Evolutionary conservation across 2,329 filamentous ascomycete species (phyloP).

Genomic region (Beauveria varroae): DNA sequence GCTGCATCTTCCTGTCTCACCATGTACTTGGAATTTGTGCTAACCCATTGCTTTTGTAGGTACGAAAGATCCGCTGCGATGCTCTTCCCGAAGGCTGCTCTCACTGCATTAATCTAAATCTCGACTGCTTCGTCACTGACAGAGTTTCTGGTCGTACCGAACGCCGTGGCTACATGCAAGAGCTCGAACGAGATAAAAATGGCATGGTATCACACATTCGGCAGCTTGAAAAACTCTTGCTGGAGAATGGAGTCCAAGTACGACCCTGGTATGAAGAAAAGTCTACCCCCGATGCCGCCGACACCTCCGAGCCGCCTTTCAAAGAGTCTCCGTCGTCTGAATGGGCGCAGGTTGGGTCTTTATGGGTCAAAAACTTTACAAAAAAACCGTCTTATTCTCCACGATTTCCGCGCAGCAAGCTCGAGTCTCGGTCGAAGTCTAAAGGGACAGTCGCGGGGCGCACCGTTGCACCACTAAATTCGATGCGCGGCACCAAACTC

Average conservation of each 20-base stretch:
- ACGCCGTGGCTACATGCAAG: slow-evolving; percentile 68
- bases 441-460: slow-evolving; percentile 60
- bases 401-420: slow-evolving; percentile 24
- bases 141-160: slow-evolving; percentile 77
- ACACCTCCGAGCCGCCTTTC: background rate
- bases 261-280: slow-evolving; percentile 40
- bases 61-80: slow-evolving; percentile 85
- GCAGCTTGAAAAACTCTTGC: slow-evolving; percentile 60
- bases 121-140: slow-evolving; percentile 78
- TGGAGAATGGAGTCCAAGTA: slow-evolving; percentile 52
- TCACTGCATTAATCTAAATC: slow-evolving; percentile 67
- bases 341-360: slow-evolving; percentile 26
- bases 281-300: slow-evolving; percentile 15
- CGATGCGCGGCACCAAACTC: slow-evolving; percentile 68
- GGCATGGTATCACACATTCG: slow-evolving; percentile 59
- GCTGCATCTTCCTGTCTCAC: background rate
- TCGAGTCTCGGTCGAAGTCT: slow-evolving; percentile 43
- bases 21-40: too few relatives aligned
- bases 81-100: slow-evolving; percentile 73
- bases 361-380: slow-evolving; percentile 28
- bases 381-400: slow-evolving; percentile 17
- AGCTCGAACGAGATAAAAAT: slow-evolving; percentile 65
- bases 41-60: slow-evolving; percentile 31
- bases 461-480: slow-evolving; percentile 59
- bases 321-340: slow-evolving; percentile 1